Evolutionary conservation across 495 filamentous ascomycete species (phyloP).

Genomic region (Clohesyomyces aquaticus): DNA sequence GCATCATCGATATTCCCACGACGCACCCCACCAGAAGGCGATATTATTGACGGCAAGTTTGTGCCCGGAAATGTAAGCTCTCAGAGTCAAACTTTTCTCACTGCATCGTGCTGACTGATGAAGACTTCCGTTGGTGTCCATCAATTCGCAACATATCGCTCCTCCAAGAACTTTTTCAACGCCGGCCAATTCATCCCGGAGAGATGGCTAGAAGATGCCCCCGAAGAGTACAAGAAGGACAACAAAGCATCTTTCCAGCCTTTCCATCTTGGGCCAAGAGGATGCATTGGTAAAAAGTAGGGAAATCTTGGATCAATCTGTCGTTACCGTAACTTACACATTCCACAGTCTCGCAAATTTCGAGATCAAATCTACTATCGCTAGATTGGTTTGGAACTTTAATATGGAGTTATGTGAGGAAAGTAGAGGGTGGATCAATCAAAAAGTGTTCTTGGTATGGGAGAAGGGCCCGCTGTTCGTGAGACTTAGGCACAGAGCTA

Average conservation of each 20-base stretch:
- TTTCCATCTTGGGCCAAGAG: conserved; percentile 40
- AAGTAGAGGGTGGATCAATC: conserved; percentile 39
- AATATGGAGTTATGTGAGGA: conserved; percentile 41
- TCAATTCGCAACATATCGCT: conserved; percentile 48
- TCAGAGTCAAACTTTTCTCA: too few relatives aligned
- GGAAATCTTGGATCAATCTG: neutral
- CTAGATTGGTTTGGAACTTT: conserved; percentile 41
- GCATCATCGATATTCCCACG: conserved; percentile 29
- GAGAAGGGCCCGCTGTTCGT: conserved; percentile 47
- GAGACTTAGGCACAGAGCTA: too few relatives aligned
- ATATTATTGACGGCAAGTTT: conserved; percentile 30
- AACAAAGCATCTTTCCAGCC: conserved; percentile 35
- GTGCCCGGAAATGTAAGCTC: conserved; percentile 45
- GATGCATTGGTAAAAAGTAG: conserved; percentile 41
- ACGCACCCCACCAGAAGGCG: conserved; percentile 31
- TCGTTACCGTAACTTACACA: neutral
- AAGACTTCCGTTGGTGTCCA: conserved; percentile 49
- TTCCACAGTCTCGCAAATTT: conserved; percentile 44
- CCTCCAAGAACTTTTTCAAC: conserved; percentile 44
- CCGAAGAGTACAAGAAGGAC: conserved; percentile 26
- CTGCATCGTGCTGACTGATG: too few relatives aligned
- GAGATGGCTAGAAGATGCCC: conserved; percentile 35
- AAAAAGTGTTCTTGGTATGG: conserved; percentile 48
- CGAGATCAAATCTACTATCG: conserved; percentile 43
- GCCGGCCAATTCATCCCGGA: conserved; percentile 40